phyloP scores from a whole-genome alignment of 2,329 filamentous ascomycete species.

The Stagonosporopsis chrysanthemi region DNA sequence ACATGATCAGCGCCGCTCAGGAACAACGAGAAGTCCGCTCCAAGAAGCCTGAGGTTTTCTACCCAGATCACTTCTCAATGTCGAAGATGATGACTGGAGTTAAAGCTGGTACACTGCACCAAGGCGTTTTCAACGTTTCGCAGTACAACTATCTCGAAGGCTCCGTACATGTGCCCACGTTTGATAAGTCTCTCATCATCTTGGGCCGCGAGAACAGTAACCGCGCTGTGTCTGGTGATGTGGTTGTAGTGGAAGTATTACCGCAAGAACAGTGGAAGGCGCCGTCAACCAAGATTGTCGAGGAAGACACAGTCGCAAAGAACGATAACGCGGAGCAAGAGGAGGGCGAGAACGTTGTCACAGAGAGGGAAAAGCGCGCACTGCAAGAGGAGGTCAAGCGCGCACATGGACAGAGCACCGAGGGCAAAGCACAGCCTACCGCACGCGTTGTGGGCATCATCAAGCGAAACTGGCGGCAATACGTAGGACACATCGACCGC shows the following conservation, averaged over 20 bases:
- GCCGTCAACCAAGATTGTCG: slow-evolving; percentile 92
- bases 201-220: slow-evolving; percentile 97
- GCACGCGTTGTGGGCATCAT: slow-evolving; percentile 90
- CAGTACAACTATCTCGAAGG: slow-evolving; percentile 98
- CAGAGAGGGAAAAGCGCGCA: slow-evolving; percentile 83
- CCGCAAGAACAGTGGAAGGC: slow-evolving; percentile 97
- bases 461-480: slow-evolving; percentile 97
- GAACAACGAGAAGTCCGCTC: slow-evolving; percentile 71
- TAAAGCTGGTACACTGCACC: slow-evolving; percentile 86
- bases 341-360: slow-evolving; percentile 75
- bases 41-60: slow-evolving; percentile 75
- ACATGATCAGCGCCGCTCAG: slow-evolving; percentile 88
- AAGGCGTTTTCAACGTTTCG: slow-evolving; percentile 94
- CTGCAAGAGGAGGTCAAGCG: slow-evolving; percentile 91
- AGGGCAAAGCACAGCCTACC: slow-evolving; percentile 85
- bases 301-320: slow-evolving; percentile 89
- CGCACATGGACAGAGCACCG: slow-evolving; percentile 76
- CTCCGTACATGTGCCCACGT: slow-evolving; percentile 86
- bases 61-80: slow-evolving; percentile 86
- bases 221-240: slow-evolving; percentile 86
- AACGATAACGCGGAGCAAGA: slow-evolving; percentile 93
- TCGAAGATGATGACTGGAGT: slow-evolving; percentile 95
- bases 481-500: slow-evolving; percentile 92
- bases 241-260: slow-evolving; percentile 91
- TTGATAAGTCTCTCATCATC: slow-evolving; percentile 86